Evolutionary conservation across 768 basidiomycete genomes (phyloP).

Genomic region (Mrakia frigida): DNA sequence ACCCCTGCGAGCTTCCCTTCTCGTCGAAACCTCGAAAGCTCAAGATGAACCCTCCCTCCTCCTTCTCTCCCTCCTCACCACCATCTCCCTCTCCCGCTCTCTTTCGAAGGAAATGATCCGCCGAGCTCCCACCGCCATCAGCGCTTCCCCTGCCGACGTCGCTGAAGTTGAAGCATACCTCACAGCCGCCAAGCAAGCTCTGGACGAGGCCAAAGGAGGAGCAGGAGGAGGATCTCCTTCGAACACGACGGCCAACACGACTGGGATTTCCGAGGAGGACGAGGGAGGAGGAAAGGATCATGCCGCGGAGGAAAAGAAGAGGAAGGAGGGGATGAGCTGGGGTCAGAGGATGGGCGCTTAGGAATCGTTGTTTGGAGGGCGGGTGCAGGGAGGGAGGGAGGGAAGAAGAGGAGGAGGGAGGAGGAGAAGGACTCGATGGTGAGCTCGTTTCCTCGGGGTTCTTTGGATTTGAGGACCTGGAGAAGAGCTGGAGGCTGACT

Average conservation of each 20-base stretch:
- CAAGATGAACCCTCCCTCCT: not conserved
- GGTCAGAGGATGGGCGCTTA: slow-evolving; percentile 5
- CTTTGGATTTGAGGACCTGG: too few species aligned
- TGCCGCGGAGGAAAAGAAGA: not conserved
- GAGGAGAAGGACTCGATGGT: too few species aligned
- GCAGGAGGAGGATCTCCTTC: not conserved
- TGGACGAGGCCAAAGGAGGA: not conserved
- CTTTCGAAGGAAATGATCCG: not conserved
- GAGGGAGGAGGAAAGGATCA: not conserved
- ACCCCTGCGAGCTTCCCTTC: not conserved
- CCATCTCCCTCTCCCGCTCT: not conserved
- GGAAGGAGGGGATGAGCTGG: slow-evolving; percentile 8
- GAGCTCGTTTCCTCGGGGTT: too few species aligned
- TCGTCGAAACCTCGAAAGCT: not conserved
- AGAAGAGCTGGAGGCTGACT: too few species aligned
- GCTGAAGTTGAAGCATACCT: slow-evolving; percentile 9
- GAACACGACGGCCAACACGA: slow-evolving; percentile 4
- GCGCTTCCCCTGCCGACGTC: not conserved
- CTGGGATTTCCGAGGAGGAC: not conserved
- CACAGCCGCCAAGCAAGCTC: not conserved
- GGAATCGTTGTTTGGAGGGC: not conserved
- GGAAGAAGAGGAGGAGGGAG: not conserved
- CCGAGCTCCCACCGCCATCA: not conserved
- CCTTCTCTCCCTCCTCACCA: not conserved
- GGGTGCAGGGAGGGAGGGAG: not conserved